A percentile compares a stretch with the other conserved stretches of the same genome.
These are phyloP conservation scores for Starmerella potacharoeniae DNA, from an alignment of 805 yeast species.

Conservation along the genomic window DNA sequence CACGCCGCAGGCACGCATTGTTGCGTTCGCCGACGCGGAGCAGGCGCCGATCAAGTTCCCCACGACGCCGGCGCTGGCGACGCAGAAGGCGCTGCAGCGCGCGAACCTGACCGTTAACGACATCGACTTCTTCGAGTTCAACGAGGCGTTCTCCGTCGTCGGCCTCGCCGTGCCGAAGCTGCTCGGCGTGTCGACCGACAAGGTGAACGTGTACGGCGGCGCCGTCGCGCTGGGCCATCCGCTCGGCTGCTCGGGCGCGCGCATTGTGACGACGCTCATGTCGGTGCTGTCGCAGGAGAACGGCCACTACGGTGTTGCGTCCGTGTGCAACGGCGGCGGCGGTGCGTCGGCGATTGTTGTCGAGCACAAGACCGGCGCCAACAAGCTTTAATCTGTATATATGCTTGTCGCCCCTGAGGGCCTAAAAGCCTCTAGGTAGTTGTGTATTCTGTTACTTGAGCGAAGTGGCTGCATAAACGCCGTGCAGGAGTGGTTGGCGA, in stretches of 20 bases:
- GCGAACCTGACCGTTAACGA: constrained; percentile 56
- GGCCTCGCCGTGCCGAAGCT: constrained; percentile 81
- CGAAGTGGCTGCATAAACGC: too few relatives aligned
- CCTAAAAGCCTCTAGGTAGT: too few relatives aligned
- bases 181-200: constrained; percentile 45
- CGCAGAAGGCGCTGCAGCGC: constrained; percentile 89
- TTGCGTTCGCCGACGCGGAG: constrained; percentile 98
- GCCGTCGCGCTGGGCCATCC: constrained; percentile 97
- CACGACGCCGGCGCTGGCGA: constrained; percentile 87
- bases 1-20: constrained; percentile 78
- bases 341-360: constrained; percentile 92
- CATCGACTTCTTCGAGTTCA: constrained; percentile 86
- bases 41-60: constrained; percentile 92
- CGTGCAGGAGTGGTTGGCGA: too few relatives aligned
- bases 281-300: constrained; percentile 73
- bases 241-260: constrained; percentile 91
- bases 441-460: too few relatives aligned
- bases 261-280: constrained; percentile 76
- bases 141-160: constrained; percentile 96
- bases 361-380: constrained; percentile 39
- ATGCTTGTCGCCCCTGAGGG: neutral
- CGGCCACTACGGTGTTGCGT: constrained; percentile 87
- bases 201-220: constrained; percentile 89
- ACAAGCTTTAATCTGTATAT: constrained; percentile 25
- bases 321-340: constrained; percentile 99